Evolutionary conservation across 2,329 filamentous ascomycete genomes (phyloP), one percentile per base, ranked within the genome.

Genomic region (Raffaelea ambrosiae): DNA sequence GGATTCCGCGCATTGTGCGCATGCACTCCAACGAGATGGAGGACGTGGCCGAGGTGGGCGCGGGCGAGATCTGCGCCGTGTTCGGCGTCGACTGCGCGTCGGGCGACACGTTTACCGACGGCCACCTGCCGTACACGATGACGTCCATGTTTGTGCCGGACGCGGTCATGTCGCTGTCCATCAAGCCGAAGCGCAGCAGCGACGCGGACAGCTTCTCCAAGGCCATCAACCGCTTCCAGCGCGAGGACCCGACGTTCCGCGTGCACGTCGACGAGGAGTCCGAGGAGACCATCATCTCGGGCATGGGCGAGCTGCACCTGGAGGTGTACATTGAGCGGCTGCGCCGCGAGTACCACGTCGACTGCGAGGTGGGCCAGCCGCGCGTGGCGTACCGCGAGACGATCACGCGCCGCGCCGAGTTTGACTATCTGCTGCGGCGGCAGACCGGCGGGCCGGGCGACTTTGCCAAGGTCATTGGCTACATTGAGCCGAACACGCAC

Each of bases 21-120:
- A 98, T 98, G 93, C 93, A 98, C 73, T 95, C 90, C 41, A 95
- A 97, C 63, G 93, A 98, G 63, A 95, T 98, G 91, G 93, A 98
- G 66, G 93, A 98, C 62, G 88, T 96, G 26, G 74, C 71, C 48
- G 90, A 96, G 66, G 85, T 98, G 54, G 88, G 90, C 46, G 91
- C 93, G 47, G 93, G 93, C 67, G 93, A 98, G 67, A 98, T 98
- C 55, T 98, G 93, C 63, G 93, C 93, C 52, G 93, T 98, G 50
- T 98, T 98, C 62, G 93, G 93, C 61, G 87, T 98, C 47, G 93
- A 98, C 59, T 98, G 93, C 65, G 90, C 93, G 33, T 97, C 91
- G 40, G 93, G 93, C 59, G 93, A 98, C 66, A 97, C 91, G 40
- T 98, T 98, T 70, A 97, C 93, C 18, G 93, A 98, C 61, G 93